Base-by-base conservation (phyloP, 2,329 filamentous ascomycete species). In the Paecilomyces variotii region DNA sequence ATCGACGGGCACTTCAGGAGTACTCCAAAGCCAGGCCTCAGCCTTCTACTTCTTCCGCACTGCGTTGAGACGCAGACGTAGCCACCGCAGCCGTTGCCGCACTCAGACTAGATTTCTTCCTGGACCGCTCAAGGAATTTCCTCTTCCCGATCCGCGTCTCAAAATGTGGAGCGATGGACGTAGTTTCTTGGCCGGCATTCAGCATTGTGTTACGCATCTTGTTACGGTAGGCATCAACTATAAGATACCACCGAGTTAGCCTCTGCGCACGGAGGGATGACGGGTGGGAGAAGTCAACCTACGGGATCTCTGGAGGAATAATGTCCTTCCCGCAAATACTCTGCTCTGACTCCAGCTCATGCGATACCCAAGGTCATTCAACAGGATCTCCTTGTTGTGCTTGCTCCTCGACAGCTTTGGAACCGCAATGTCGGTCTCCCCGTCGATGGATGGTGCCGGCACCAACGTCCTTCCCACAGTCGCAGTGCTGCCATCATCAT, bases 311-410 rank as follows among this genome's bases (percentile, higher is more conserved):
- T 97, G 93, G 67, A 97, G 79, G 74, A 97, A 97, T 54, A 96
- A 81, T 49, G 88, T 91, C 65, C 91, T 84, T 11, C 88, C 89
- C 1, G 91, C 87, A 78, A 97, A 97, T 10, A 93, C 90, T 68
- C 93, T 83, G 72, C 91, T 94, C 77, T 97, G 93, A 57, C 92
- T 87, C 93, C 94, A 99, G 54, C 90, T 92, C 89, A 99, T 95
- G 53, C 93, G 86, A 73, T 95, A 96, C 2, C 91, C 93, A 53
- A 97, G 78, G 70, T 97, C 92, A 70, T 97, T 97, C 61, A 97
- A 78, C 54, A 90, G 85, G n/a, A 94, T 86, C 72, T 97, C 93
- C 77, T 90, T 94, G 55, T 82, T 84, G 55, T 91, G 85, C 64
- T 85, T 84, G 52, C 80, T 79, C 69, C 84, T 86, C 55, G 86